Percentiles rank a stretch among this genome's conserved stretches.
Evolutionary conservation across 441 rosid genomes (phyloP).

Genomic region (Metrosideros polymorpha): DNA sequence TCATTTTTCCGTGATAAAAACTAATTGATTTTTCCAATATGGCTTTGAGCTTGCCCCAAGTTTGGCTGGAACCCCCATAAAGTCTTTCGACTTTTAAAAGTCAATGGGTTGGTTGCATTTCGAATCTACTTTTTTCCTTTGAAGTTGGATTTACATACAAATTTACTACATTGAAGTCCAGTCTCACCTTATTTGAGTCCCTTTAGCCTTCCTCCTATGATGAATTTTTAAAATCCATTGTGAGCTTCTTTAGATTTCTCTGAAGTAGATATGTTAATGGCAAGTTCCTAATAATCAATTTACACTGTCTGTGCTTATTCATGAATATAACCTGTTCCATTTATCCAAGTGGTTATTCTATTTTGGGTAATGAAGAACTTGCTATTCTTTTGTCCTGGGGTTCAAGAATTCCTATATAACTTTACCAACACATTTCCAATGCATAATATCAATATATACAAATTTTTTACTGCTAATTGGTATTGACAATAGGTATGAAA

Average conservation of each 20-base stretch:
- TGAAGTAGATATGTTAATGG: background rate
- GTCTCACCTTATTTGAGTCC: background rate
- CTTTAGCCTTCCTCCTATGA: background rate
- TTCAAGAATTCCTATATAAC: background rate
- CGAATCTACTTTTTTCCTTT: background rate
- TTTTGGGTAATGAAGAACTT: background rate
- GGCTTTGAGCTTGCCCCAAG: background rate
- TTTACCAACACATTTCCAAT: background rate
- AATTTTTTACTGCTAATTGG: background rate
- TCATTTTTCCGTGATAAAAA: background rate
- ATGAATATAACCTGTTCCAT: background rate
- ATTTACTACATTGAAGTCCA: background rate
- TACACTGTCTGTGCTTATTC: background rate
- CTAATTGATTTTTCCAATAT: background rate
- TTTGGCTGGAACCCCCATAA: background rate
- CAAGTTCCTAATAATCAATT: background rate
- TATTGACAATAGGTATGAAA: background rate
- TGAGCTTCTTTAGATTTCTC: background rate
- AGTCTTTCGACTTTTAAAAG: background rate
- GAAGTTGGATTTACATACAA: background rate
- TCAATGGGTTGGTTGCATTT: background rate
- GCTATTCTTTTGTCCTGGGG: background rate
- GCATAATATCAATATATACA: background rate
- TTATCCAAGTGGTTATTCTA: background rate
- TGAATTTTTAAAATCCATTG: background rate